These are phyloP conservation scores for Geotrichum aggregatum DNA, from an alignment of 1,139 yeast species.

Conservation along the genomic window DNA sequence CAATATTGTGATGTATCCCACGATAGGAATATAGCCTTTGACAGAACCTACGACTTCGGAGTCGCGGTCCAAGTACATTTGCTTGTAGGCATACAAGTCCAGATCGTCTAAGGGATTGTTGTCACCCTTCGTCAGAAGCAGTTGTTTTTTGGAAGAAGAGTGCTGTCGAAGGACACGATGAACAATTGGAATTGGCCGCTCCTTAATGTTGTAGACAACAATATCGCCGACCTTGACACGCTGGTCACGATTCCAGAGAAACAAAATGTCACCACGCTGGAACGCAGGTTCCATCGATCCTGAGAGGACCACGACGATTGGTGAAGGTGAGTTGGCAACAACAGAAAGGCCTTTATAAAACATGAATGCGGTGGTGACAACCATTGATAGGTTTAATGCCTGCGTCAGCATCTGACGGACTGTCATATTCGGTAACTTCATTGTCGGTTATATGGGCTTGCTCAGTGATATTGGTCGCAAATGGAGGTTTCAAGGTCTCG, in stretches of 20 bases:
- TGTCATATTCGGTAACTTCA: constrained; percentile 22
- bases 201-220: constrained; percentile 86
- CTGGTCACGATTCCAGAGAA: constrained; percentile 80
- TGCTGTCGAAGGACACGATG: constrained; percentile 91
- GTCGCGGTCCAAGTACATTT: constrained; percentile 68
- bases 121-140: constrained; percentile 90
- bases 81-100: constrained; percentile 73
- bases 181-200: constrained; percentile 85
- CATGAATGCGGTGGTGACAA: constrained; percentile 84
- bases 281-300: constrained; percentile 99
- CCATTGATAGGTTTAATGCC: constrained; percentile 67
- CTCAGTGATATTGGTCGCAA: neutral
- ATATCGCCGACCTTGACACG: constrained; percentile 82
- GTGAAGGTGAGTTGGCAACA: constrained; percentile 79
- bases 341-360: constrained; percentile 83
- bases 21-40: constrained; percentile 81
- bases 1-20: constrained; percentile 88
- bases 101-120: constrained; percentile 91
- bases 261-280: constrained; percentile 92
- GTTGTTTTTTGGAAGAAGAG: constrained; percentile 51
- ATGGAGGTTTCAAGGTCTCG: constrained; percentile 4
- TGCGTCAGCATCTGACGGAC: constrained; percentile 45
- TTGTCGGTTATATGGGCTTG: neutral
- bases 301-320: constrained; percentile 91
- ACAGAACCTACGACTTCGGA: constrained; percentile 86